These are phyloP conservation scores for Populus hybrid DNA, from an alignment of 441 rosid species.

Conservation along the genomic window DNA sequence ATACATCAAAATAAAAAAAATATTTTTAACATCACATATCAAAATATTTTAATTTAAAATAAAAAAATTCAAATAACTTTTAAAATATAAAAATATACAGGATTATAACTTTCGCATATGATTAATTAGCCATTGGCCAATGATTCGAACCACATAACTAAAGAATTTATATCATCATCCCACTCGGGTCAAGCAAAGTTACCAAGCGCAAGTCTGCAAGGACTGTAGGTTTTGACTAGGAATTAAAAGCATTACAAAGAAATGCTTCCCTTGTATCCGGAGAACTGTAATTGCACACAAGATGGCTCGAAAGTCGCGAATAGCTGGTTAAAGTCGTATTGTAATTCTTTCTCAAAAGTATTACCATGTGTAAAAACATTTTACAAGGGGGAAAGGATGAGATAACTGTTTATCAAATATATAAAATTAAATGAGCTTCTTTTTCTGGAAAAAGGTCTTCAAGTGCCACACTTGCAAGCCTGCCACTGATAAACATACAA, in stretches of 20 bases:
- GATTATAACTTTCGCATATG: not conserved
- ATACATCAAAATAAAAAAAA: too few relatives aligned
- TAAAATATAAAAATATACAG: too few relatives aligned
- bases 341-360: conserved; percentile 3
- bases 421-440: conserved; percentile 61
- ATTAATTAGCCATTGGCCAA: not conserved
- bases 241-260: not conserved
- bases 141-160: too few relatives aligned
- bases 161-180: too few relatives aligned
- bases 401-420: not conserved
- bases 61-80: too few relatives aligned
- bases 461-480: conserved; percentile 86
- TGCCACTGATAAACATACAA: conserved; percentile 65
- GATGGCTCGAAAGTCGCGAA: not conserved
- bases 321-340: not conserved
- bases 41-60: too few relatives aligned
- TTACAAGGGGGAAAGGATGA: conserved; percentile 15
- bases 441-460: conserved; percentile 77
- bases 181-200: not conserved
- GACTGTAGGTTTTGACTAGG: not conserved
- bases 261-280: not conserved
- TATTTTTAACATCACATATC: too few relatives aligned
- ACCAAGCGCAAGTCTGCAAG: not conserved
- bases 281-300: too few relatives aligned
- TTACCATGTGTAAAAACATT: conserved; percentile 9